These are phyloP conservation scores for Diaporthe sp. DNA, from an alignment of 2,329 filamentous ascomycete genomes.

Conservation along the genomic window DNA sequence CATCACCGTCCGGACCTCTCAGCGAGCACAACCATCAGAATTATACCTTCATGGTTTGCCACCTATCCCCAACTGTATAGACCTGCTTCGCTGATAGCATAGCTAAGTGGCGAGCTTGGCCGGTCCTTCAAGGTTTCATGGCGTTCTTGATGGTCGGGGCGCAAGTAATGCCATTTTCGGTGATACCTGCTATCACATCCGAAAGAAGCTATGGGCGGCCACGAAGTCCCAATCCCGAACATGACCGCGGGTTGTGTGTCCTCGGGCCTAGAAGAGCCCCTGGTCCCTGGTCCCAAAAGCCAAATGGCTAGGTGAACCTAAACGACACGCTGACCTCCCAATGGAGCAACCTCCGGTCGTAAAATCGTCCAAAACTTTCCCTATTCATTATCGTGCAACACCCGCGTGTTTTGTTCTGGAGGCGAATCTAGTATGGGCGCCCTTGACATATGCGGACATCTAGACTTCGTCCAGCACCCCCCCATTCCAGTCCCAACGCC, in stretches of 20 bases:
- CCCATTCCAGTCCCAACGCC: conserved; percentile 3
- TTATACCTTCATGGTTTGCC: not conserved
- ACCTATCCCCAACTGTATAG: not conserved
- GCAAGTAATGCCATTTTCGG: conserved; percentile 13
- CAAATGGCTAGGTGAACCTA: conserved; percentile 10
- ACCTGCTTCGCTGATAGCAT: not conserved
- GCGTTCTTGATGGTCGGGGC: not conserved
- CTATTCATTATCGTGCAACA: conserved; percentile 4
- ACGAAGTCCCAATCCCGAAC: not conserved
- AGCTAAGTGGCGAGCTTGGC: not conserved
- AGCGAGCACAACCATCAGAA: not conserved
- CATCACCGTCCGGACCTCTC: not conserved
- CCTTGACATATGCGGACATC: conserved; percentile 9
- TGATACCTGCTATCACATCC: not conserved
- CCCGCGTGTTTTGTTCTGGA: conserved; percentile 7
- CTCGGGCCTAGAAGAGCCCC: not conserved
- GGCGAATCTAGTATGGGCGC: conserved; percentile 14
- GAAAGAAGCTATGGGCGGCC: not conserved
- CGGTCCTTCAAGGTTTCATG: conserved; percentile 12
- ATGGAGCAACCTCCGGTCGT: conserved; percentile 8
- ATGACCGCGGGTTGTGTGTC: not conserved
- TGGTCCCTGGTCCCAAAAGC: not conserved
- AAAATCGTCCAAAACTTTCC: not conserved
- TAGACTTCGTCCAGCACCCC: conserved; percentile 7
- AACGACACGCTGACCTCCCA: conserved; percentile 24